A percentile compares a stretch with the other conserved stretches of the same genome.
Conservation (phyloP, 1,284 basidiomycete genomes). For the Calocybe gambosa region DNA sequence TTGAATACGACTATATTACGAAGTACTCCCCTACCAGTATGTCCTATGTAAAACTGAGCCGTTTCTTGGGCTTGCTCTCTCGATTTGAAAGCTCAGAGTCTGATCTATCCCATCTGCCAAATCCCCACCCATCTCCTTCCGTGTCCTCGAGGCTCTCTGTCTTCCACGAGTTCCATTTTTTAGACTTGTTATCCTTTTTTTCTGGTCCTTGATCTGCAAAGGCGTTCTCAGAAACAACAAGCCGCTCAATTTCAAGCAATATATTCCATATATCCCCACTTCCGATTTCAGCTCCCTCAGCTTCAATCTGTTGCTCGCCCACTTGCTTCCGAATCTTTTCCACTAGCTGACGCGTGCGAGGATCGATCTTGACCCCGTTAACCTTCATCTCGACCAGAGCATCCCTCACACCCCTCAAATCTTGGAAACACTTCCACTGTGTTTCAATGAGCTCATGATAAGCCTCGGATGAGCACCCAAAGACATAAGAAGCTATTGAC, state of each 20-base stretch:
- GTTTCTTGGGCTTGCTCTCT: neutral
- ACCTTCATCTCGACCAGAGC: slow-evolving; percentile 77
- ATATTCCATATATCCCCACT: slow-evolving; percentile 35
- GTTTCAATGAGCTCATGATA: slow-evolving; percentile 84
- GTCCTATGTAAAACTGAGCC: slow-evolving; percentile 3
- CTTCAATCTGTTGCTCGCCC: slow-evolving; percentile 44
- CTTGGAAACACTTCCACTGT: slow-evolving; percentile 76
- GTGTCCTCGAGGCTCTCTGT: slow-evolving; percentile 21
- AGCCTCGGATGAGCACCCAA: slow-evolving; percentile 77
- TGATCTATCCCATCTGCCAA: slow-evolving; percentile 32
- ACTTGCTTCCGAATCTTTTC: slow-evolving; percentile 64
- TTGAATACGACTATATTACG: neutral
- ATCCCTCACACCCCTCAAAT: slow-evolving; percentile 66
- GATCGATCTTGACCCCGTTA: slow-evolving; percentile 67
- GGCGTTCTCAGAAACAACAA: slow-evolving; percentile 17
- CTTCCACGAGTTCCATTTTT: slow-evolving; percentile 39
- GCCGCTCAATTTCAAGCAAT: slow-evolving; percentile 33
- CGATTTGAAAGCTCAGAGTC: neutral
- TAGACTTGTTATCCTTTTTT: slow-evolving; percentile 9
- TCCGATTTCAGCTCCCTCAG: slow-evolving; percentile 39
- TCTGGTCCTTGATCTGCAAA: neutral
- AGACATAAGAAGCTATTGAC: slow-evolving; percentile 74
- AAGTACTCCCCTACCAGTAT: neutral
- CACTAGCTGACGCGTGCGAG: slow-evolving; percentile 52
- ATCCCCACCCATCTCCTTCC: slow-evolving; percentile 29